phyloP scores from a whole-genome alignment of 1,139 yeast genomes.

The Nakaseomyces kungkrabaensis region DNA sequence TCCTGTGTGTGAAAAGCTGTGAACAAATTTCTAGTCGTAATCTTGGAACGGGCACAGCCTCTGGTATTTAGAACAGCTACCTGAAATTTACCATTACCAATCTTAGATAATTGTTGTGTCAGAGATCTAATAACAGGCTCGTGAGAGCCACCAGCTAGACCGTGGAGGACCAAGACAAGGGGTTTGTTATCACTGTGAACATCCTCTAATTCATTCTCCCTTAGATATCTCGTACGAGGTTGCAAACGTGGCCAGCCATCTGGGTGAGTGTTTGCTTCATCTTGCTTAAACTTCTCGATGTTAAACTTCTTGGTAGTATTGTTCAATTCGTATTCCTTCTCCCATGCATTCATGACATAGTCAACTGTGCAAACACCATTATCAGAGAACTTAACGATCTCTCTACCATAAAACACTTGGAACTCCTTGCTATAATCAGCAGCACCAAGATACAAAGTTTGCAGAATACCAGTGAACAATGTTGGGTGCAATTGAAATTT shows the following conservation, averaged over 20 bases:
- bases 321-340: conserved; percentile 31
- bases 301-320: conserved; percentile 19
- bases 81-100: conserved; percentile 38
- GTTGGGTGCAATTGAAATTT: conserved; percentile 52
- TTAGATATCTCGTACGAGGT: conserved; percentile 65
- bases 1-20: conserved; percentile 71
- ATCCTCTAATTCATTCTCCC: conserved; percentile 38
- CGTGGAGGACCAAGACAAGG: conserved; percentile 64
- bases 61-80: conserved; percentile 69
- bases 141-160: conserved; percentile 87
- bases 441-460: conserved; percentile 57
- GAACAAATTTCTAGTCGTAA: conserved; percentile 67
- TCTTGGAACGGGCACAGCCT: conserved; percentile 78
- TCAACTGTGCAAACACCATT: conserved; percentile 70
- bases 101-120: conserved; percentile 26
- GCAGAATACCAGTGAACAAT: conserved; percentile 64
- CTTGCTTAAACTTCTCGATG: conserved; percentile 39
- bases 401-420: conserved; percentile 67
- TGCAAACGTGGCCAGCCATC: conserved; percentile 68
- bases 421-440: conserved; percentile 45
- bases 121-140: conserved; percentile 75
- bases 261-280: conserved; percentile 46
- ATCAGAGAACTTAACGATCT: conserved; percentile 48
- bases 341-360: conserved; percentile 46
- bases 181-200: conserved; percentile 42